These are phyloP conservation scores for Boletus barrowsii DNA, from an alignment of 768 basidiomycete species.

Conservation along the genomic window DNA sequence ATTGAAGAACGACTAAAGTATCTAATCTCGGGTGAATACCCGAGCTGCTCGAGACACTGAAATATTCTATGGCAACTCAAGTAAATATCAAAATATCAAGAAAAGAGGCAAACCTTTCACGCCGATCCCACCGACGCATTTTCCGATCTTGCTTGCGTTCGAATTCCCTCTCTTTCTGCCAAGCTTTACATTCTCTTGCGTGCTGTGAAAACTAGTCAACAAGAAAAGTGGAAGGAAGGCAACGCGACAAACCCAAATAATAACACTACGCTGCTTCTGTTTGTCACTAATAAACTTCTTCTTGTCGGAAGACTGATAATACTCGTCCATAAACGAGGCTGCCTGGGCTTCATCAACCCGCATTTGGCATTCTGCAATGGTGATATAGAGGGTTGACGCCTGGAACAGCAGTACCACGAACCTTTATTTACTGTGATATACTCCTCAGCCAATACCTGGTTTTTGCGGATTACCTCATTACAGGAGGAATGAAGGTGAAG, in stretches of 20 bases:
- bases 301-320: background rate
- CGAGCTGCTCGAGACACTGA: background rate
- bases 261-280: background rate
- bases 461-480: background rate
- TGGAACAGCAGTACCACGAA: background rate
- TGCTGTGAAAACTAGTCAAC: slow-evolving; percentile 4
- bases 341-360: slow-evolving; percentile 9
- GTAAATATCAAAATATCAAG: background rate
- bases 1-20: background rate
- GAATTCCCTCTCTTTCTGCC: background rate
- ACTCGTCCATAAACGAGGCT: slow-evolving; percentile 8
- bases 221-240: background rate
- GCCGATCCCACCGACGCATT: background rate
- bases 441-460: background rate
- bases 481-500: background rate
- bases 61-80: slow-evolving; percentile 5
- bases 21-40: slow-evolving; percentile 1
- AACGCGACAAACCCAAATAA: background rate
- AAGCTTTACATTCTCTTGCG: slow-evolving; percentile 1
- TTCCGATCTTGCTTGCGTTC: background rate
- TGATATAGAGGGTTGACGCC: background rate
- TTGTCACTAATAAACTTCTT: slow-evolving; percentile 1
- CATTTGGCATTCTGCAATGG: no score
- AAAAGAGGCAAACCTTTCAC: background rate
- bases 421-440: background rate